Conservation (phyloP, 371 early-diverging fungal genomes). For the Mortierella polycephala region DNA sequence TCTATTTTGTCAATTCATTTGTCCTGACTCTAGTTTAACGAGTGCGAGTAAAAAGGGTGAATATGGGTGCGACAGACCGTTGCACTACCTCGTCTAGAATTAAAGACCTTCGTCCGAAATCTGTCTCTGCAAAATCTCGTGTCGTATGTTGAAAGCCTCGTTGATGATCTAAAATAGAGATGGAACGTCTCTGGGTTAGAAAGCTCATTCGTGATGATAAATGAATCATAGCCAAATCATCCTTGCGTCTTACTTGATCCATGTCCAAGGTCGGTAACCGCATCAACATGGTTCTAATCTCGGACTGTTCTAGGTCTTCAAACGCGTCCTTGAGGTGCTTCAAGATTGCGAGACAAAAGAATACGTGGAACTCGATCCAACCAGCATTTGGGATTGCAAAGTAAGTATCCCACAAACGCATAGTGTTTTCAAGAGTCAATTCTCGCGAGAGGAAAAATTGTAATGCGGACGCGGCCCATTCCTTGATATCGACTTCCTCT, state of each 20-base stretch:
- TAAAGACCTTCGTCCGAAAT: constrained; percentile 21
- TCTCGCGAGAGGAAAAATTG: constrained; percentile 82
- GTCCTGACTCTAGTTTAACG: not conserved
- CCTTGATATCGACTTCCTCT: constrained; percentile 89
- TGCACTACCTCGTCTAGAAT: not conserved
- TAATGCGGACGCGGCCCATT: constrained; percentile 90
- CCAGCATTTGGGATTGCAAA: constrained; percentile 57
- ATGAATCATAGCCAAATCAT: not conserved
- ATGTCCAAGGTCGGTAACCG: constrained; percentile 80
- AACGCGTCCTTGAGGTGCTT: constrained; percentile 74
- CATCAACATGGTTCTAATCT: constrained; percentile 83
- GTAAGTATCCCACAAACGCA: constrained; percentile 79
- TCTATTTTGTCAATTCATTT: no score
- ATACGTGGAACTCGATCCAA: constrained; percentile 20
- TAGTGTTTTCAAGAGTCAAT: constrained; percentile 76
- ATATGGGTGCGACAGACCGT: constrained; percentile 56
- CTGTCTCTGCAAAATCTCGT: constrained; percentile 68
- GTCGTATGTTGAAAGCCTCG: constrained; percentile 68
- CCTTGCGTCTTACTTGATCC: constrained; percentile 59
- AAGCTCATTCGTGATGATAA: not conserved
- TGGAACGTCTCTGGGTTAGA: not conserved
- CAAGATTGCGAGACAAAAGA: constrained; percentile 46
- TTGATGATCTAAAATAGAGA: constrained; percentile 58
- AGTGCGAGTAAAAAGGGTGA: constrained; percentile 55
- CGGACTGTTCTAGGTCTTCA: constrained; percentile 91